phyloP scores from a whole-genome alignment of 352 stramenopile genomes.

The Phytophthora cajani region DNA sequence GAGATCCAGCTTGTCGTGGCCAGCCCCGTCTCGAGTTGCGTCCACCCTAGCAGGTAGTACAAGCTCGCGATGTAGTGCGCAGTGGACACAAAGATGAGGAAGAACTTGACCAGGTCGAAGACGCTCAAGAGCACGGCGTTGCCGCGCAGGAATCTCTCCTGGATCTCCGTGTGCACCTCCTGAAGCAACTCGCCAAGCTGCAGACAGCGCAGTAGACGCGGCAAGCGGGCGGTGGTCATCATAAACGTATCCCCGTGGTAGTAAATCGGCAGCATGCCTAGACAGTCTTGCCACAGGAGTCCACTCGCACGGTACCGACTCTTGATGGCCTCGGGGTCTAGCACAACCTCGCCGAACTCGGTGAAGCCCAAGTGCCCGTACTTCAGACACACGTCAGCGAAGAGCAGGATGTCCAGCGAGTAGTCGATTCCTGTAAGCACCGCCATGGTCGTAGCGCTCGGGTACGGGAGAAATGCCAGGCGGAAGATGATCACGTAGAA shows the following conservation, averaged over 20 bases:
- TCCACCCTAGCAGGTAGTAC: conserved; percentile 57
- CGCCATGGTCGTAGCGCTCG: conserved; percentile 29
- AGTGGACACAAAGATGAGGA: conserved; percentile 64
- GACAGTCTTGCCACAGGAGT: conserved; percentile 43
- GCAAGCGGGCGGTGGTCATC: conserved; percentile 47
- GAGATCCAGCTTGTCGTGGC: conserved; percentile 62
- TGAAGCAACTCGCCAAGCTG: conserved; percentile 49
- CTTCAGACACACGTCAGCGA: conserved; percentile 49
- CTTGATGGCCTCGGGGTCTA: conserved; percentile 47
- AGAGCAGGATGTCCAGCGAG: conserved; percentile 42
- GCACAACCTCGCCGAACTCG: conserved; percentile 49
- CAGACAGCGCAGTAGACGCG: conserved; percentile 49
- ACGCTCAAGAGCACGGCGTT: conserved; percentile 49
- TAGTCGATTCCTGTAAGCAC: conserved; percentile 52
- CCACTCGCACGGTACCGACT: conserved; percentile 32
- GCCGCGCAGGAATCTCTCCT: conserved; percentile 56
- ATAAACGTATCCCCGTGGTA: conserved; percentile 42
- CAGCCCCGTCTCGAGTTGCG: conserved; percentile 42
- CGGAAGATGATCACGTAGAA: conserved; percentile 61
- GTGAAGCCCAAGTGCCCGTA: conserved; percentile 48
- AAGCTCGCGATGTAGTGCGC: conserved; percentile 58
- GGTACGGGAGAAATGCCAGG: conserved; percentile 49
- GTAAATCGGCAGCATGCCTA: conserved; percentile 52
- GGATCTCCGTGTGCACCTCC: conserved; percentile 55
- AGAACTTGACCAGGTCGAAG: conserved; percentile 63